Evolutionary conservation across 768 basidiomycete species (phyloP), one percentile per base, ranked within the genome.

Genomic region (Tephrocybe sp.): DNA sequence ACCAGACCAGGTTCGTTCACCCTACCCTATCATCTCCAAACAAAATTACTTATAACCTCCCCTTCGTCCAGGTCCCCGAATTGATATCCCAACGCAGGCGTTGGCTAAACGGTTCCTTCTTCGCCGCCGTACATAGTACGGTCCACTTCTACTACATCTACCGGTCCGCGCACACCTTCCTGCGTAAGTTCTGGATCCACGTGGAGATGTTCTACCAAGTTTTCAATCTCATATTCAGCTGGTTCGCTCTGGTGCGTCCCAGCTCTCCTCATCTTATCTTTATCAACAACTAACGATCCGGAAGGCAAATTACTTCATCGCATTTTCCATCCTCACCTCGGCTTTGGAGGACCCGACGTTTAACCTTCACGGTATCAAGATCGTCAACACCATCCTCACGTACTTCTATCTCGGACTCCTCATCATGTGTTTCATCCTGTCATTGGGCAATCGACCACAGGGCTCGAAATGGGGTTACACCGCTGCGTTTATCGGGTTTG

Each of bases 61-160:
- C n/a, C 4, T 25, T 15, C 19, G 0, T 31, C 19, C 43, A 87
- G 81, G 84, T 96, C 15, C 92, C 96, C 0, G 96, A 98, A 65
- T 70, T 98, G 53, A 92, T 99, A 59, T 91, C 91, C 0, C 96
- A 98, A 64, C 87, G 96, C 43, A 81, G 96, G 30, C 86, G 95
- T 32, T 98, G 96, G 96, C 78, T 99, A 22, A 98, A 98, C 66
- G 93, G 96, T 12, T 95, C 92, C 3, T 98, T 99, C 83, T 99
- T 99, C 68, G 97, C 95, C 9, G 92, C 89, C 0, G 84, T 98
- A 13, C 94, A 98, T 70, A 86, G 87, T 49, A 89, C 84, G 4
- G 77, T 94, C 56, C 92, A 98, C 64, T 98, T 99, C 69, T 86
- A 90, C 56, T 98, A 98, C 64, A 82, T 99, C 32, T 98, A 98